These are phyloP conservation scores for Macrotyloma uniflorum DNA, from an alignment of 306 rosid species.

Conservation along the genomic window DNA sequence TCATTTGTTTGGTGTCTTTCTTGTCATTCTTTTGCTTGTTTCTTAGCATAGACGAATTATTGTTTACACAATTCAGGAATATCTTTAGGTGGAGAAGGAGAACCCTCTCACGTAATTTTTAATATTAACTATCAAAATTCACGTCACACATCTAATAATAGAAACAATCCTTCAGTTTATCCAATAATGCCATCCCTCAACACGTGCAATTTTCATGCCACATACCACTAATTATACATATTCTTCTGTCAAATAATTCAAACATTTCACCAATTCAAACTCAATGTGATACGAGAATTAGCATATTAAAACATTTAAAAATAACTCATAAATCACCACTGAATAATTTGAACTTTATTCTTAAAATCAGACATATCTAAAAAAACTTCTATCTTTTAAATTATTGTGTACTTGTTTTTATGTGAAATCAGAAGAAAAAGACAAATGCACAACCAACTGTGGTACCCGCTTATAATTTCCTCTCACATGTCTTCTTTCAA, in stretches of 20 bases:
- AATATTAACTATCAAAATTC: neutral
- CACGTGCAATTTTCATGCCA: slow-evolving; percentile 18
- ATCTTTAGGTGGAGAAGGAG: slow-evolving; percentile 29
- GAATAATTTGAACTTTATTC: neutral
- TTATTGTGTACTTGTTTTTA: neutral
- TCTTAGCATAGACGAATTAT: neutral
- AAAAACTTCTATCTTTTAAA: neutral
- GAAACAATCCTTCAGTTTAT: neutral
- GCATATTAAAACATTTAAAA: neutral
- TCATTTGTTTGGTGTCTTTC: neutral
- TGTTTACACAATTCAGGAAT: slow-evolving; percentile 13
- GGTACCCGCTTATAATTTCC: no score
- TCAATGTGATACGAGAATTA: neutral
- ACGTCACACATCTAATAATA: slow-evolving; percentile 31
- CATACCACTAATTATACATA: neutral
- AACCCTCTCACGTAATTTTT: slow-evolving; percentile 30
- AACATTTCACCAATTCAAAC: neutral
- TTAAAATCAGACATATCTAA: neutral
- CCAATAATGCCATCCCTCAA: slow-evolving; percentile 29
- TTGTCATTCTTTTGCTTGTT: slow-evolving; percentile 13
- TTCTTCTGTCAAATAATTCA: neutral
- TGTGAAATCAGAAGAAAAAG: neutral
- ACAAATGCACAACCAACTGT: neutral
- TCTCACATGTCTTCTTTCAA: no score
- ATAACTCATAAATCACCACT: neutral